Evolutionary conservation across 805 yeast genomes (phyloP).

Genomic region (Teunomyces atbi): DNA sequence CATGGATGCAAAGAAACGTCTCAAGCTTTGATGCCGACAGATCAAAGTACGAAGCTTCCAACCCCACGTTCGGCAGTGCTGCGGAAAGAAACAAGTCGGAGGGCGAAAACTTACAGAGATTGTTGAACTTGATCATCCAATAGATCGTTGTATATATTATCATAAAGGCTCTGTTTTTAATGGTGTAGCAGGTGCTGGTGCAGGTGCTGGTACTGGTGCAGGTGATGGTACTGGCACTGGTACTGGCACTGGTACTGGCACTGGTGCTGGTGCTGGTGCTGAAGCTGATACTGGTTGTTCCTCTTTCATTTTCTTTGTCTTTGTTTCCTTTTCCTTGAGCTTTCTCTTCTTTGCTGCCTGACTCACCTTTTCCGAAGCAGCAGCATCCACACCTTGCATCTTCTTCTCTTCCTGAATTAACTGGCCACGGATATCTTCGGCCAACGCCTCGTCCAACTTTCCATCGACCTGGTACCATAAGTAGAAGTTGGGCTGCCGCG

Average conservation of each 20-base stretch:
- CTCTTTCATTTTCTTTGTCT: constrained; percentile 14
- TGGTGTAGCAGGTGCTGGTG: not conserved
- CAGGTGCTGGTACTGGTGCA: not conserved
- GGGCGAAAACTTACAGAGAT: constrained; percentile 21
- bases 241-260: not conserved
- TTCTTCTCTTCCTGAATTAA: constrained; percentile 53
- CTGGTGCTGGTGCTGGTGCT: not conserved
- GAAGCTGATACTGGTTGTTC: constrained; percentile 6
- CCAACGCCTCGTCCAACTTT: constrained; percentile 61
- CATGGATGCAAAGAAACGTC: constrained; percentile 35
- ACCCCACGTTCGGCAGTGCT: constrained; percentile 31
- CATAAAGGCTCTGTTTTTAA: not conserved
- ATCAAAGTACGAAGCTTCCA: constrained; percentile 28
- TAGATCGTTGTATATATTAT: constrained; percentile 4
- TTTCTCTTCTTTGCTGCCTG: constrained; percentile 32
- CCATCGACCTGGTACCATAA: constrained; percentile 87
- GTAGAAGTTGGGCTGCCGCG: constrained; percentile 57
- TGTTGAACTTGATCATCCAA: constrained; percentile 24
- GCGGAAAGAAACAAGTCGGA: constrained; percentile 35
- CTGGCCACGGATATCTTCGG: constrained; percentile 61
- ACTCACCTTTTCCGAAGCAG: constrained; percentile 11
- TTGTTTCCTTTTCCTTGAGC: constrained; percentile 23
- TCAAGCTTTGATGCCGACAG: constrained; percentile 18
- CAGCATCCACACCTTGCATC: constrained; percentile 33
- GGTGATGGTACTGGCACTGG: not conserved